Base-by-base conservation (phyloP, 371 early-diverging fungal genomes). In the Capillidium heterosporum region DNA sequence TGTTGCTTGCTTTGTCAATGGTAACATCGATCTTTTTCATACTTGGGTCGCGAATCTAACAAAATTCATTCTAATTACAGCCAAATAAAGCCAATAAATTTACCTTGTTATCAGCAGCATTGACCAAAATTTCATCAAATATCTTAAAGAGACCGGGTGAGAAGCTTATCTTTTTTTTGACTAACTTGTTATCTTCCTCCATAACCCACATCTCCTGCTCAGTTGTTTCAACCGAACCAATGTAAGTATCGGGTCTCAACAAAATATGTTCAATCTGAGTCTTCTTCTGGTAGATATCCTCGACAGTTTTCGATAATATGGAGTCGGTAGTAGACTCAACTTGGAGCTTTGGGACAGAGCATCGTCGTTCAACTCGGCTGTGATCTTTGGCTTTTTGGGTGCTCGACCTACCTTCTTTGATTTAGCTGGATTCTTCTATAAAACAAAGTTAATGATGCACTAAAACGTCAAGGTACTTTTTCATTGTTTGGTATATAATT, bases 71-170 rank as follows among this genome's bases (percentile, higher is more conserved):
- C 43, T 32, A 40, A 13, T 7, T 2, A 43, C 11, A n/a, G 0
- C 23, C 10, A 26, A 23, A 4, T 56, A 17, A 28, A 10, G 13
- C 13, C 44, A 49, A 26, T 46, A 5, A 29, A 52, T 32, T 46
- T 74, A 82, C 82, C 80, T 88, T 91, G 68, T 91, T 89, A 60
- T 89, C 91, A 32, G 90, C 89, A 17, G 91, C 99, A 73, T 99
- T 99, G 24, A 99, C 99, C 2, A 99, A 68, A 60, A 99, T 98
- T 71, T 99, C 99, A 69, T 99, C 99, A 54, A 99, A 92, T 61
- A 99, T 99, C 69, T 99, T 99, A 74, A 95, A 99, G 5, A 99
- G 71, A 31, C 99, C 99, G 48, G 99, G 99, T 0, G 93, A 96
- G 68, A 80, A 91, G 1, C 65, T 81, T 47, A 97, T 84, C 24